Conservation (phyloP, 257 asterid species). For the Petunia axillaris region DNA sequence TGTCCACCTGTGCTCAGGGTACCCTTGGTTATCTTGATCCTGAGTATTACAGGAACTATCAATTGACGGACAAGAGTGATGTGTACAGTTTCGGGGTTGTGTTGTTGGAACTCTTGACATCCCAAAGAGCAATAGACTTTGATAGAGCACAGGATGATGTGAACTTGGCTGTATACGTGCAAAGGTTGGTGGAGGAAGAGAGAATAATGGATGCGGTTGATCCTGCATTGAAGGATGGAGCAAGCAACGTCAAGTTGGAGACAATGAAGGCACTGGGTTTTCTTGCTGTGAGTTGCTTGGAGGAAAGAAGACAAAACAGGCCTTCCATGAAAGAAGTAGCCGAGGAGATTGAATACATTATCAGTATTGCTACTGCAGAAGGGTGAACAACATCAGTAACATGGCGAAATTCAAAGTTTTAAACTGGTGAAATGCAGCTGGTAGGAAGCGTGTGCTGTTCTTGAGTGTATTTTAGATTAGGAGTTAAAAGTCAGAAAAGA, state of each 20-base stretch:
- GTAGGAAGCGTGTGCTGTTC: not conserved
- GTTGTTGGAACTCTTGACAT: slow-evolving; percentile 77
- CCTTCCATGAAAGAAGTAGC: slow-evolving; percentile 96
- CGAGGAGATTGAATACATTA: slow-evolving; percentile 82
- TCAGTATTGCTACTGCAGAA: slow-evolving; percentile 57
- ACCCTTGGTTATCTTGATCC: slow-evolving; percentile 95
- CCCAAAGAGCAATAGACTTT: slow-evolving; percentile 88
- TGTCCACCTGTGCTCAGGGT: slow-evolving; percentile 95
- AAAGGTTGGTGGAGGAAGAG: slow-evolving; percentile 82
- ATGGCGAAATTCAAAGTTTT: not conserved
- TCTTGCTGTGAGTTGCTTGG: slow-evolving; percentile 82
- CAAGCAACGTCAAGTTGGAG: slow-evolving; percentile 60
- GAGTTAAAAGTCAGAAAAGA: not conserved
- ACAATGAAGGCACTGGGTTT: slow-evolving; percentile 93
- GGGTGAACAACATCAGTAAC: not conserved
- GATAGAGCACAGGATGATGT: slow-evolving; percentile 68
- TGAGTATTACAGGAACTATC: slow-evolving; percentile 84
- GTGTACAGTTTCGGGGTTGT: slow-evolving; percentile 95
- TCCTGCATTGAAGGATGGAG: slow-evolving; percentile 69
- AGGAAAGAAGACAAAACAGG: slow-evolving; percentile 77
- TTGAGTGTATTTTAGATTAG: not conserved
- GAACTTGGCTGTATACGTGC: slow-evolving; percentile 80
- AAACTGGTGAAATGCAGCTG: no score
- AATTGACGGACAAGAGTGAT: slow-evolving; percentile 87
- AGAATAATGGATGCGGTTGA: slow-evolving; percentile 73